Evolutionary conservation across 2,329 filamentous ascomycete species (phyloP).

Genomic region (Exophiala aquamarina): DNA sequence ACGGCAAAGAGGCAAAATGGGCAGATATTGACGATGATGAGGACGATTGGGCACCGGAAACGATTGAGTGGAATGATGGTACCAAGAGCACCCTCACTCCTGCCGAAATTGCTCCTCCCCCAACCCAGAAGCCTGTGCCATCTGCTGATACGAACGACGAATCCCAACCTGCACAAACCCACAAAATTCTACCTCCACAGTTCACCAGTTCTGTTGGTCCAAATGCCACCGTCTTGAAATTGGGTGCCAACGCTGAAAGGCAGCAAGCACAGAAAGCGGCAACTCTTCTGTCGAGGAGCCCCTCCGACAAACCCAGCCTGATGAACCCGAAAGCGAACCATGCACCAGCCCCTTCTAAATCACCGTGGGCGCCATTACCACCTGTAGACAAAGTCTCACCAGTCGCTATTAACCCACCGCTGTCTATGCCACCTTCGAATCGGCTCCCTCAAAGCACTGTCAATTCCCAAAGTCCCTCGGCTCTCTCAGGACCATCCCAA

Average conservation of each 20-base stretch:
- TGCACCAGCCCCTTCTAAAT: slow-evolving; percentile 71
- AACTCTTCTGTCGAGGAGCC: slow-evolving; percentile 28
- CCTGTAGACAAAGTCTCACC: slow-evolving; percentile 81
- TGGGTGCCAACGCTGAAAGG: slow-evolving; percentile 47
- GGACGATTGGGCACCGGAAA: slow-evolving; percentile 64
- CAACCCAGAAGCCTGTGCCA: slow-evolving; percentile 24
- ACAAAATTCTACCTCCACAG: slow-evolving; percentile 33
- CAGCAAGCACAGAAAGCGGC: slow-evolving; percentile 44
- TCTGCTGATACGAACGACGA: slow-evolving; percentile 25
- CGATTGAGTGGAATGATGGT: slow-evolving; percentile 68
- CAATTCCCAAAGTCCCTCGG: slow-evolving; percentile 55
- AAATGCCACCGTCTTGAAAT: slow-evolving; percentile 50
- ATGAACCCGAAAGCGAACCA: slow-evolving; percentile 42
- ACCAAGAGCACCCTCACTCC: slow-evolving; percentile 63
- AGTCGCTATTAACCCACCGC: slow-evolving; percentile 57
- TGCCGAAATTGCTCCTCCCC: slow-evolving; percentile 30
- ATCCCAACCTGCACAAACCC: slow-evolving; percentile 30
- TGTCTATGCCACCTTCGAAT: slow-evolving; percentile 41
- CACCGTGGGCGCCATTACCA: slow-evolving; percentile 85
- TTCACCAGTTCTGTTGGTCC: slow-evolving; percentile 47
- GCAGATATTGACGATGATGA: slow-evolving; percentile 70
- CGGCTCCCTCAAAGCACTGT: slow-evolving; percentile 57
- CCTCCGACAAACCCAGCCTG: slow-evolving; percentile 53
- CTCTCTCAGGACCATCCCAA: slow-evolving; percentile 68
- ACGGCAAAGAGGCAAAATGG: slow-evolving; percentile 65